Conservation (phyloP, 2,329 filamentous ascomycete species). For the Cryoendolithus antarcticus region DNA sequence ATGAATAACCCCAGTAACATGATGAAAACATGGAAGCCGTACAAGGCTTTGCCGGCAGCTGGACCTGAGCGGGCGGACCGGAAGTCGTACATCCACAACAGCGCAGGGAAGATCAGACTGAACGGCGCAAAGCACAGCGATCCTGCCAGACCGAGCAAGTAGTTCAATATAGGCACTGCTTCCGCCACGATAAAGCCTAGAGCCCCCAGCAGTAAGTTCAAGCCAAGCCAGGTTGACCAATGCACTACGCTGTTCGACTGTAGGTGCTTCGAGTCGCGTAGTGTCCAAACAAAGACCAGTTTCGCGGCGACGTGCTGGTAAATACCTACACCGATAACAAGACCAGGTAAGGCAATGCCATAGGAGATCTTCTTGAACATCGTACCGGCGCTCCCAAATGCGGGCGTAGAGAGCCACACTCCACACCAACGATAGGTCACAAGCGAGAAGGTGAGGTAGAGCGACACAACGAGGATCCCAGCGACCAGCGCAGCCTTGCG, state of each 20-base stretch:
- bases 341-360: constrained; percentile 43
- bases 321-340: constrained; percentile 34
- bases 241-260: constrained; percentile 37
- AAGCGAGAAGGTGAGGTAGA: constrained; percentile 45
- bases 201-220: constrained; percentile 28
- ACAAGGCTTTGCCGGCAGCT: constrained; percentile 22
- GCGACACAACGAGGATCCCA: constrained; percentile 42
- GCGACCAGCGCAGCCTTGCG: constrained; percentile 45
- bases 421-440: constrained; percentile 51
- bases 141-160: constrained; percentile 36
- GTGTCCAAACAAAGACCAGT: constrained; percentile 42
- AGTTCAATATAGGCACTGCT: constrained; percentile 44
- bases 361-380: constrained; percentile 50
- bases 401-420: constrained; percentile 48
- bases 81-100: constrained; percentile 40
- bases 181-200: constrained; percentile 38
- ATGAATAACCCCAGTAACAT: constrained; percentile 34
- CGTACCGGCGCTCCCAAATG: constrained; percentile 46
- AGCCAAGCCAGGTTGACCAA: constrained; percentile 39
- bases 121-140: constrained; percentile 38
- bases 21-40: constrained; percentile 28
- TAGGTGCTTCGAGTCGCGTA: constrained; percentile 37
- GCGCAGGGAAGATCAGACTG: constrained; percentile 34
- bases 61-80: constrained; percentile 27
- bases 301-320: constrained; percentile 32